Evolutionary conservation across 2,329 filamentous ascomycete genomes (phyloP), one percentile per base, ranked within the genome.

Genomic region (Fragosphaeria purpurea): DNA sequence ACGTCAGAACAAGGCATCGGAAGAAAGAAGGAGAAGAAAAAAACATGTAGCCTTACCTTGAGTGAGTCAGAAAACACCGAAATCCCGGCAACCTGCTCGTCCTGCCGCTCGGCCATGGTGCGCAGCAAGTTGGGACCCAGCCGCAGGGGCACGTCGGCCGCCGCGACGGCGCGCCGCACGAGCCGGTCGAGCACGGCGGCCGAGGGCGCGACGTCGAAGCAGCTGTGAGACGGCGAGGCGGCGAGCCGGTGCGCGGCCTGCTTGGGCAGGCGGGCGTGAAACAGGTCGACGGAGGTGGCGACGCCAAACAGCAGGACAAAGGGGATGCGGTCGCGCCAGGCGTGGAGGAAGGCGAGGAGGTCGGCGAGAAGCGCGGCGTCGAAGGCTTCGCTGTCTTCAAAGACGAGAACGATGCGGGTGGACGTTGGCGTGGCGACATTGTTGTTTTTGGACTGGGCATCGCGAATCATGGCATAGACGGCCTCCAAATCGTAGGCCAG

Each of bases 351-450:
- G 39, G 75, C 72, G 44, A 91, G 75, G 38, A 88, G 62, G 52
- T 91, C 86, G 1, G 81, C 82, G 10, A 94, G 68, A n/a, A 93
- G 66, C 34, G 70, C 70, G 44, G 79, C 79, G 58, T 90, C 86
- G 61, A 93, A 90, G 0, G 83, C 86, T 65, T 93, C 88, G 55
- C 85, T 88, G 60, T 93, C 87, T 62, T 89, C 83, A 53, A 93
- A 81, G 0, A 84, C 80, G 46, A 94, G 71, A 47, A 88, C 75
- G 8, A 91, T 76, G 57, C 80, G 79, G 41, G 54, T 50, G 37
- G 41, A 34, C 74, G 75, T 31, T 65, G 63, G 39, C 76, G 74
- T 7, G 7, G 35, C 35, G 11, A 11, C 7, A 7, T 7, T 7
- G 7, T 7, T 11, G 11, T 7, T 7, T 7, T 7, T 37, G 7